A percentile compares a stretch with the other conserved stretches of the same genome.
Conservation (phyloP, 2,329 filamentous ascomycete species). For the Ceratocystis smalleyi region DNA sequence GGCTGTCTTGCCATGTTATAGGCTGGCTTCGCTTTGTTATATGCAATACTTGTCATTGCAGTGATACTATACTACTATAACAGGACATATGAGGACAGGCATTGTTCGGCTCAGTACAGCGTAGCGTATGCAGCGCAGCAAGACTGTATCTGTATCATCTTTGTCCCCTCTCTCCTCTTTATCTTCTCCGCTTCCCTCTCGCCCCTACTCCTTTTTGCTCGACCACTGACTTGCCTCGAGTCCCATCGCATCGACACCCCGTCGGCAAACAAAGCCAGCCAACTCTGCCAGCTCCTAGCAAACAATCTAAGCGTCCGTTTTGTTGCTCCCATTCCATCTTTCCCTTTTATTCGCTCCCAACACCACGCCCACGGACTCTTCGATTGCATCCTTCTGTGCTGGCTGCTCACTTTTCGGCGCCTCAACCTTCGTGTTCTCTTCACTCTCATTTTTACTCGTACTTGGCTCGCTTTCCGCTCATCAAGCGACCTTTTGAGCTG, state of each 20-base stretch:
- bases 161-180: neutral
- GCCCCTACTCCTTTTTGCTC: neutral
- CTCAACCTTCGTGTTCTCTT: neutral
- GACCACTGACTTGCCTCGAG: neutral
- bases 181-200: no score
- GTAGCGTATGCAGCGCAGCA: neutral
- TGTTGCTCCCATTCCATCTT: neutral
- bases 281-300: no score
- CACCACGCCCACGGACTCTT: neutral
- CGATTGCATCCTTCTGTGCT: neutral
- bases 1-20: slow-evolving; percentile 8
- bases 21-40: slow-evolving; percentile 6
- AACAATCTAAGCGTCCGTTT: neutral
- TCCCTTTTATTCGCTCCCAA: no score
- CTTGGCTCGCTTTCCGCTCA: neutral
- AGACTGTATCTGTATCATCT: neutral
- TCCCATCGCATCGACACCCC: neutral
- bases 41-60: neutral
- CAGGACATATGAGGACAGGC: slow-evolving; percentile 1
- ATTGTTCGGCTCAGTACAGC: neutral
- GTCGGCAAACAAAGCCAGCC: neutral
- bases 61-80: neutral
- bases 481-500: neutral
- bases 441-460: neutral
- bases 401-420: neutral